Conservation (phyloP, 495 filamentous ascomycete genomes). For the Podospora bellae-mahoneyi region DNA sequence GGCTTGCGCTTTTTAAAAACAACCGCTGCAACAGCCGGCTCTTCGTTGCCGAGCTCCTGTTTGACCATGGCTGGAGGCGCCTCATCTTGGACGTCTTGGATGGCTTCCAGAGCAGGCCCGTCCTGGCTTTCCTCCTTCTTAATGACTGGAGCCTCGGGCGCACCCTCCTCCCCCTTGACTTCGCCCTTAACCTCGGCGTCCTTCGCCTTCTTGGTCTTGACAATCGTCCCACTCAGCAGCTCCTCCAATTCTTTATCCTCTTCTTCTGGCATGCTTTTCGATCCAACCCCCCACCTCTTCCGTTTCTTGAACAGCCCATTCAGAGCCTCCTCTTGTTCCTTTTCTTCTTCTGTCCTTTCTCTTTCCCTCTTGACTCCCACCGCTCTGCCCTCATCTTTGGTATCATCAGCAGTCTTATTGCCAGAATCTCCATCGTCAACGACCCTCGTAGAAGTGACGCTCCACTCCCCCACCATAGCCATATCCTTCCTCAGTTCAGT, state of each 20-base stretch:
- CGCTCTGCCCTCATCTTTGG: slow-evolving; percentile 45
- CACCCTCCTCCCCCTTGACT: slow-evolving; percentile 37
- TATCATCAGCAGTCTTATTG: slow-evolving; percentile 7
- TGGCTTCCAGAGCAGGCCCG: not conserved
- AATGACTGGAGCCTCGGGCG: not conserved
- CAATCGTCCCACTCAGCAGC: slow-evolving; percentile 54
- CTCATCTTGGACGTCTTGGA: slow-evolving; percentile 20
- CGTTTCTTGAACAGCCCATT: slow-evolving; percentile 53
- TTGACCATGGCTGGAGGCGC: slow-evolving; percentile 11
- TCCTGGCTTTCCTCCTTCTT: slow-evolving; percentile 38
- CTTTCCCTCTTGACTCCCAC: slow-evolving; percentile 67
- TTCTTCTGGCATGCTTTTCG: slow-evolving; percentile 62
- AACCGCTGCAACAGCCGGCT: slow-evolving; percentile 36
- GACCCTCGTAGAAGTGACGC: slow-evolving; percentile 59
- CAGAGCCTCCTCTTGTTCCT: slow-evolving; percentile 59
- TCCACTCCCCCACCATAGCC: slow-evolving; percentile 90
- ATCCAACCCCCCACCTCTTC: slow-evolving; percentile 72
- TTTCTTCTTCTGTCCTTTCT: slow-evolving; percentile 60
- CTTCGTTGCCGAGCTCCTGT: slow-evolving; percentile 16
- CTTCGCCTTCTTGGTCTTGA: slow-evolving; percentile 34
- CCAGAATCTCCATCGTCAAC: slow-evolving; percentile 31
- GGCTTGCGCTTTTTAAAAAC: slow-evolving; percentile 92
- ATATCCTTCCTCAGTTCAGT: slow-evolving; percentile 73
- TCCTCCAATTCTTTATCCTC: slow-evolving; percentile 68
- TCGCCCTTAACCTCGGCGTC: slow-evolving; percentile 30